Percentiles rank a stretch among this genome's conserved stretches.
phyloP scores from a whole-genome alignment of 805 yeast genomes.

The Wickerhamomyces subpelliculosus region DNA sequence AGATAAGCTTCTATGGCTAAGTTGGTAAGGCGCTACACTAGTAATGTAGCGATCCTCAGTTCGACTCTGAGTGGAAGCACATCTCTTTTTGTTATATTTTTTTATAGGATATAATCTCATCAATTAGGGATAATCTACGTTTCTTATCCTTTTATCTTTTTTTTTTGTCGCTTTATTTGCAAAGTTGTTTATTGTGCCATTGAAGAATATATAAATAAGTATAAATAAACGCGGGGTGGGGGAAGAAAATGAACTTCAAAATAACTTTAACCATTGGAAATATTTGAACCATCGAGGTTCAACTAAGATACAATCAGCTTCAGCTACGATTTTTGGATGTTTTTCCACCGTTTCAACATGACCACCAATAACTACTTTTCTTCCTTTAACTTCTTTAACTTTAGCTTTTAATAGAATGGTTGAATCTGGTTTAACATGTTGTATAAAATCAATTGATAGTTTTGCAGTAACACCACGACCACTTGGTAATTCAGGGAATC shows the following conservation, averaged over 20 bases:
- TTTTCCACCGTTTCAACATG: slow-evolving; percentile 43
- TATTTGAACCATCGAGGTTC: slow-evolving; percentile 88
- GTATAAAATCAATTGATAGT: slow-evolving; percentile 51
- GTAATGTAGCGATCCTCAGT: slow-evolving; percentile 27
- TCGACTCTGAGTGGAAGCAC: slow-evolving; percentile 1
- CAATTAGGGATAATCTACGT: not conserved
- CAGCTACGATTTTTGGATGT: slow-evolving; percentile 40
- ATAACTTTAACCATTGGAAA: slow-evolving; percentile 45
- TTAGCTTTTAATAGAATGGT: slow-evolving; percentile 62
- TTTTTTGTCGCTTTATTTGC: no score
- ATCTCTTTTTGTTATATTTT: not conserved
- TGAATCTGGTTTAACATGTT: slow-evolving; percentile 45
- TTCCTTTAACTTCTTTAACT: slow-evolving; percentile 60
- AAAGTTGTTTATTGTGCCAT: no score
- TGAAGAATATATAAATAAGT: no score
- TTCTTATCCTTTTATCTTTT: not conserved
- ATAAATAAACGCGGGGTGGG: not conserved
- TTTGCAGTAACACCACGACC: slow-evolving; percentile 86
- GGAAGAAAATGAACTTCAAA: slow-evolving; percentile 10
- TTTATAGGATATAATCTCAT: not conserved
- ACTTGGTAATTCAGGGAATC: slow-evolving; percentile 74
- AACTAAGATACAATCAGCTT: slow-evolving; percentile 64
- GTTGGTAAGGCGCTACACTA: slow-evolving; percentile 81
- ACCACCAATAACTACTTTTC: slow-evolving; percentile 80
- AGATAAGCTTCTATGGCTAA: slow-evolving; percentile 42